Evolutionary conservation across 805 yeast species (phyloP).

Genomic region (Tetrapisispora phaffii): DNA sequence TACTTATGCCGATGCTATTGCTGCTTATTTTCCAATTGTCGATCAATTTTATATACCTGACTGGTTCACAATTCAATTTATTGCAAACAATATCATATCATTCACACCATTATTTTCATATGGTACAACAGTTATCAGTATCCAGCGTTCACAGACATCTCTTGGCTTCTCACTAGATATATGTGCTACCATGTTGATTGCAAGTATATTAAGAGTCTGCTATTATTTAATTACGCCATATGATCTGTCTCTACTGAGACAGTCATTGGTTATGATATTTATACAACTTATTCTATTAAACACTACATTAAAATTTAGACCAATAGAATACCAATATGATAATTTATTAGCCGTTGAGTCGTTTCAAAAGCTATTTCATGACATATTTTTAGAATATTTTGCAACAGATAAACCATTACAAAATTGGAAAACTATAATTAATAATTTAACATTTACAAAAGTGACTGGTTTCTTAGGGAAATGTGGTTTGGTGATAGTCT

Average conservation of each 20-base stretch:
- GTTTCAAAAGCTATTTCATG: slow-evolving; percentile 21
- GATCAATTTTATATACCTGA: slow-evolving; percentile 40
- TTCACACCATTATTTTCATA: slow-evolving; percentile 81
- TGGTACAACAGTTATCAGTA: slow-evolving; percentile 70
- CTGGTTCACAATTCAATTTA: slow-evolving; percentile 44
- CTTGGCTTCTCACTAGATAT: slow-evolving; percentile 85
- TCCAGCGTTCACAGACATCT: slow-evolving; percentile 52
- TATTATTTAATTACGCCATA: slow-evolving; percentile 75
- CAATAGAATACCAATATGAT: slow-evolving; percentile 33
- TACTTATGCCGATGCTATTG: slow-evolving; percentile 12
- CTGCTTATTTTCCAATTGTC: slow-evolving; percentile 29
- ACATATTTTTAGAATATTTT: slow-evolving; percentile 29
- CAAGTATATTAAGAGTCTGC: slow-evolving; percentile 61
- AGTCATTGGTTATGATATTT: slow-evolving; percentile 74
- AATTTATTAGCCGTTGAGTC: slow-evolving; percentile 31
- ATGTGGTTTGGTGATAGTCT: slow-evolving; percentile 22
- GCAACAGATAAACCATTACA: slow-evolving; percentile 9
- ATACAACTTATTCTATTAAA: slow-evolving; percentile 60
- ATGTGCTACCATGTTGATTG: slow-evolving; percentile 81
- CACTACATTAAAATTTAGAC: slow-evolving; percentile 52
- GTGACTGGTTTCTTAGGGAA: slow-evolving; percentile 18
- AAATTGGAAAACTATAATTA: slow-evolving; percentile 23
- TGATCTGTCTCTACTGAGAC: slow-evolving; percentile 69
- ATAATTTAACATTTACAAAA: slow-evolving; percentile 16
- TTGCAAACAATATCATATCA: slow-evolving; percentile 57